These are phyloP conservation scores for Malassezia caprae DNA, from an alignment of 1,284 basidiomycete species.

Conservation along the genomic window DNA sequence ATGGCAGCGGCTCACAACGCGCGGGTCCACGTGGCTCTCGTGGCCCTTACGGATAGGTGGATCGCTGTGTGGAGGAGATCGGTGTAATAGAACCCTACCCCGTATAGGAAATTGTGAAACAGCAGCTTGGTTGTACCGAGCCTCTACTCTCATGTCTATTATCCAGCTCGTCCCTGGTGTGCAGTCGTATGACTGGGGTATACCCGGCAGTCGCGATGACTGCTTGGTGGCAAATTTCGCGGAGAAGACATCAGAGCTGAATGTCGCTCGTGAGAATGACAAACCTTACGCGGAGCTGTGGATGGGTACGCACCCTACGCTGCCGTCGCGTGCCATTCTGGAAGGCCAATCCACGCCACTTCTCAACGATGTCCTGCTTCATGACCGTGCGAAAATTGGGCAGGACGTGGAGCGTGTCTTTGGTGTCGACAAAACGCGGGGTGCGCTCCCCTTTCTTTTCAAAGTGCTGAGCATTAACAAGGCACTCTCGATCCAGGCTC, in stretches of 20 bases:
- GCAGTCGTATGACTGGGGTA: slow-evolving; percentile 47
- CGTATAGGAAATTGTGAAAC: background rate
- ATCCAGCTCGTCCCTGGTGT: slow-evolving; percentile 41
- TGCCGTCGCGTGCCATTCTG: slow-evolving; percentile 61
- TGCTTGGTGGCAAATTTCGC: slow-evolving; percentile 37
- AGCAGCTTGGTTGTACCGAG: background rate
- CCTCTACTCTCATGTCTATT: slow-evolving; percentile 8
- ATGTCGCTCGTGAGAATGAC: slow-evolving; percentile 19
- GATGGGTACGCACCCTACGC: slow-evolving; percentile 94
- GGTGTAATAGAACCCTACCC: background rate
- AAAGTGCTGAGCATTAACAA: slow-evolving; percentile 69
- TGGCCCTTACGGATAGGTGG: background rate
- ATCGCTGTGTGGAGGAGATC: background rate
- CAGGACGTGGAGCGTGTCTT: slow-evolving; percentile 19
- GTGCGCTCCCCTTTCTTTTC: slow-evolving; percentile 42
- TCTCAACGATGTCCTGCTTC: slow-evolving; percentile 23
- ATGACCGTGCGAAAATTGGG: slow-evolving; percentile 30
- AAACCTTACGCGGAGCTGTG: slow-evolving; percentile 53
- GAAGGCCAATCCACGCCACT: background rate
- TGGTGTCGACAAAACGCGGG: slow-evolving; percentile 15
- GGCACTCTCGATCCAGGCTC: slow-evolving; percentile 90
- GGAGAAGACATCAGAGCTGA: slow-evolving; percentile 21
- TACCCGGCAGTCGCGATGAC: slow-evolving; percentile 18
- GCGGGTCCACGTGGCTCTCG: background rate
- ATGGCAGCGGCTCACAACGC: background rate